phyloP scores from a whole-genome alignment of 2,329 filamentous ascomycete genomes.

The Hypoxylon sp. region DNA sequence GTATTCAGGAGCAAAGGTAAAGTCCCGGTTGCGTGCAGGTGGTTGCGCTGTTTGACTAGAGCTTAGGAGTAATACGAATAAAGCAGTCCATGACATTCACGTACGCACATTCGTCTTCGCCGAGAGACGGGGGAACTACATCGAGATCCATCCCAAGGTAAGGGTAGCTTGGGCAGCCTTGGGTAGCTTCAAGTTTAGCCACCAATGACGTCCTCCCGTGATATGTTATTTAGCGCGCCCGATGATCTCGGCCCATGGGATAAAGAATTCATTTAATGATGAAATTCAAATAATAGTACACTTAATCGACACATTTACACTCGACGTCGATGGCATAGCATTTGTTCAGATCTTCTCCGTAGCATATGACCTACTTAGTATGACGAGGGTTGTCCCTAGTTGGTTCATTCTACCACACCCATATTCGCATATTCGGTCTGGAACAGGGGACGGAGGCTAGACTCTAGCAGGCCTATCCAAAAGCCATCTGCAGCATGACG shows the following conservation, averaged over 20 bases:
- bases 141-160: constrained; percentile 22
- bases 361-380: constrained; percentile 25
- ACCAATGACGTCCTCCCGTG: constrained; percentile 15
- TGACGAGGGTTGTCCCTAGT: constrained; percentile 26
- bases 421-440: constrained; percentile 17
- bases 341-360: constrained; percentile 19
- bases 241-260: background rate
- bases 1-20: constrained; percentile 43
- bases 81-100: constrained; percentile 17
- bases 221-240: background rate
- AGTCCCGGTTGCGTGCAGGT: background rate
- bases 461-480: background rate
- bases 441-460: constrained; percentile 6
- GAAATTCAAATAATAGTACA: constrained; percentile 6
- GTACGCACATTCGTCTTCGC: background rate
- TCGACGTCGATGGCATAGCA: constrained; percentile 16
- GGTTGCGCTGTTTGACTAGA: background rate
- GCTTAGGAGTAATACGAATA: constrained; percentile 3
- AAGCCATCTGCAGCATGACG: too few relatives aligned
- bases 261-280: background rate
- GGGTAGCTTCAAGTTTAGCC: background rate
- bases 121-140: constrained; percentile 1
- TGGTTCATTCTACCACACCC: constrained; percentile 5
- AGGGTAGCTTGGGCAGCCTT: constrained; percentile 2
- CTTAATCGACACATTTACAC: background rate